phyloP scores from a whole-genome alignment of 83 land plant species.

The Thuja plicata region DNA sequence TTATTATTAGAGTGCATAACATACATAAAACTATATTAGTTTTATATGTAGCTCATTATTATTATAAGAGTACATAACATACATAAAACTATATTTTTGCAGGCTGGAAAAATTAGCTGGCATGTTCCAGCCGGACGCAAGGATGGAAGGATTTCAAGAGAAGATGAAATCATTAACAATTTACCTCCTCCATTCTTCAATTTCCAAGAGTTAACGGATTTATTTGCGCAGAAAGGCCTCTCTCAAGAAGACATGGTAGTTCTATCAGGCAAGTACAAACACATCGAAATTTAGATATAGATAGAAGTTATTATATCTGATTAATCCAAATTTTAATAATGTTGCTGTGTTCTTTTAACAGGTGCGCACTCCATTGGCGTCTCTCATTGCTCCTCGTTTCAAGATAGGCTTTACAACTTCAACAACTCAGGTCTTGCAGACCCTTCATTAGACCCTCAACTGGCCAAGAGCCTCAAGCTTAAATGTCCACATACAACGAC shows the following conservation, averaged over 20 bases:
- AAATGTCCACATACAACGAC: too few relatives aligned
- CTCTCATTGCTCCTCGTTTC: slow-evolving; percentile 19
- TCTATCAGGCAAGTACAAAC: slow-evolving; percentile 24
- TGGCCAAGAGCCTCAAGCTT: too few relatives aligned
- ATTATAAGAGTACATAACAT: too few relatives aligned
- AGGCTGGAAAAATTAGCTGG: slow-evolving; percentile 3
- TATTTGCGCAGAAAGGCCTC: slow-evolving; percentile 24
- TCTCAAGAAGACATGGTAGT: slow-evolving; percentile 25
- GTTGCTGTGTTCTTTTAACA: neutral
- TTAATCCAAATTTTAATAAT: neutral
- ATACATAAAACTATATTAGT: too few relatives aligned
- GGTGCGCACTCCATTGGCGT: slow-evolving; percentile 35
- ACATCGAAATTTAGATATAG: too few relatives aligned
- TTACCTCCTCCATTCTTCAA: slow-evolving; percentile 20
- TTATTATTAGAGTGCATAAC: too few relatives aligned
- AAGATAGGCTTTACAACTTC: slow-evolving; percentile 25
- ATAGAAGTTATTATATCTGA: too few relatives aligned
- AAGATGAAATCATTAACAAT: slow-evolving; percentile 1
- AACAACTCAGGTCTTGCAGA: too few relatives aligned
- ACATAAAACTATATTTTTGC: neutral
- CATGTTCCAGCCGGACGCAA: slow-evolving; percentile 38
- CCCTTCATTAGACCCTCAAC: too few relatives aligned
- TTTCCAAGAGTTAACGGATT: neutral
- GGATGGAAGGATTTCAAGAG: slow-evolving; percentile 27
- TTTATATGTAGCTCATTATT: too few relatives aligned